A percentile compares a stretch with the other conserved stretches of the same genome.
phyloP scores from a whole-genome alignment of 2,329 filamentous ascomycete species.

The Elsinoe arachidis region DNA sequence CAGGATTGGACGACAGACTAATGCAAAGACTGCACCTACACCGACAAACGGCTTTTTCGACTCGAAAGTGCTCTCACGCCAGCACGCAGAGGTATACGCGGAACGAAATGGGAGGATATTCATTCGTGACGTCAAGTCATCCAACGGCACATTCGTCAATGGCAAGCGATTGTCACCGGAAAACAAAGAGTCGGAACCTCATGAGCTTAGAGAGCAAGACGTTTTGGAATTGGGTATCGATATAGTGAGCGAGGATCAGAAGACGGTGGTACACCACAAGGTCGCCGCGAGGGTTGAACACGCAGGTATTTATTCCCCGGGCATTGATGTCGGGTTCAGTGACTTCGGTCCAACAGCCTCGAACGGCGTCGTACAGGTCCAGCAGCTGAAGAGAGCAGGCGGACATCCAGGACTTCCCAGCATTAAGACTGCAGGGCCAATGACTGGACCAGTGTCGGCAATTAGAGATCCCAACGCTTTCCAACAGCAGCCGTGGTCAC shows the following conservation, averaged over 20 bases:
- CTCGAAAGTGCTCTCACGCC: conserved; percentile 90
- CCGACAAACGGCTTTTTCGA: conserved; percentile 92
- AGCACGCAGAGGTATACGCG: conserved; percentile 94
- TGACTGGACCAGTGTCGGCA: conserved; percentile 20
- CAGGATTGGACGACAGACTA: conserved; percentile 91
- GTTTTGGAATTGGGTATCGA: conserved; percentile 93
- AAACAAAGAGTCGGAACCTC: conserved; percentile 91
- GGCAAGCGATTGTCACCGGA: conserved; percentile 81
- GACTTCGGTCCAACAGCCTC: conserved; percentile 75
- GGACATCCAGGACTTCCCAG: conserved; percentile 36
- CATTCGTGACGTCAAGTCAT: conserved; percentile 96
- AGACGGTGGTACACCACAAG: conserved; percentile 97
- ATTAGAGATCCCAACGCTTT: conserved; percentile 39
- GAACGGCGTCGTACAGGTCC: conserved; percentile 57
- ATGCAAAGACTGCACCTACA: conserved; percentile 89
- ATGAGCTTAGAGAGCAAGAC: conserved; percentile 85
- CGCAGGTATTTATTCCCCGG: conserved; percentile 69
- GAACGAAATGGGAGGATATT: conserved; percentile 72
- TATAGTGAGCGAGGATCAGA: conserved; percentile 97
- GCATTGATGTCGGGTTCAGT: conserved; percentile 79
- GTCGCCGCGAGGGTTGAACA: conserved; percentile 95
- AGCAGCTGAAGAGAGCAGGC: conserved; percentile 51
- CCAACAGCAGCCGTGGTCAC: conserved; percentile 61
- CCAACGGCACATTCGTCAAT: conserved; percentile 97
- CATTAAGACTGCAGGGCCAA: conserved; percentile 14